These are phyloP conservation scores for Tilletia walkeri DNA, from an alignment of 1,284 basidiomycete genomes.

Conservation along the genomic window DNA sequence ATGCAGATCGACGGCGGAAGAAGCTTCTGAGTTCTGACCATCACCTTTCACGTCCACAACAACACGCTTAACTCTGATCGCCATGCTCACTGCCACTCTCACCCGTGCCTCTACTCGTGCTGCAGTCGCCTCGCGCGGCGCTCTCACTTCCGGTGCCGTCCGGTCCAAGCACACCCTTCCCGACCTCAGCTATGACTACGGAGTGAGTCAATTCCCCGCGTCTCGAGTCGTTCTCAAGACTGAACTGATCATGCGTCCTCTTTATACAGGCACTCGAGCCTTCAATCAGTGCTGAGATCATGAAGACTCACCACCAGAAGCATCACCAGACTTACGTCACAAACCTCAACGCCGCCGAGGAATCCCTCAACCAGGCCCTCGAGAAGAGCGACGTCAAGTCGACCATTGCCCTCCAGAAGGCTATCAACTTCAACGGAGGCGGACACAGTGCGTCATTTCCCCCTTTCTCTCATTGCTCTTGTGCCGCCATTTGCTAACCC, in stretches of 20 bases:
- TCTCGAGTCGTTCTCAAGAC: background rate
- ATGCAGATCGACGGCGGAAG: too few relatives aligned
- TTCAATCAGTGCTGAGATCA: slow-evolving; percentile 51
- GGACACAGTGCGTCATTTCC: slow-evolving; percentile 20
- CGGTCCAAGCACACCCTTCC: slow-evolving; percentile 55
- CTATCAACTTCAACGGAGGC: slow-evolving; percentile 55
- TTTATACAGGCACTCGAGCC: slow-evolving; percentile 45
- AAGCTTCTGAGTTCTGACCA: too few relatives aligned
- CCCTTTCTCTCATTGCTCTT: background rate
- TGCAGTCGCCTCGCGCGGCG: slow-evolving; percentile 15
- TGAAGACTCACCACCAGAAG: slow-evolving; percentile 54
- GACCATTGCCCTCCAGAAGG: slow-evolving; percentile 41
- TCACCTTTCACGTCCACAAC: background rate
- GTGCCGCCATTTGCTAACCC: too few relatives aligned
- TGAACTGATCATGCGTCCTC: background rate
- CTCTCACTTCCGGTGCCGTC: slow-evolving; percentile 20
- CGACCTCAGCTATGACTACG: slow-evolving; percentile 52
- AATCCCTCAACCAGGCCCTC: slow-evolving; percentile 40
- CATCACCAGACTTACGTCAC: slow-evolving; percentile 56
- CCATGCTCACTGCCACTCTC: background rate
- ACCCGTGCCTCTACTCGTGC: slow-evolving; percentile 21
- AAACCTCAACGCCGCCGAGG: slow-evolving; percentile 51
- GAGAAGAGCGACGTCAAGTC: slow-evolving; percentile 45
- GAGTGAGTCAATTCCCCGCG: slow-evolving; percentile 21
- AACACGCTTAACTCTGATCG: background rate